Conservation (phyloP, 371 early-diverging fungal species). For the Syncephalastrum monosporum region DNA sequence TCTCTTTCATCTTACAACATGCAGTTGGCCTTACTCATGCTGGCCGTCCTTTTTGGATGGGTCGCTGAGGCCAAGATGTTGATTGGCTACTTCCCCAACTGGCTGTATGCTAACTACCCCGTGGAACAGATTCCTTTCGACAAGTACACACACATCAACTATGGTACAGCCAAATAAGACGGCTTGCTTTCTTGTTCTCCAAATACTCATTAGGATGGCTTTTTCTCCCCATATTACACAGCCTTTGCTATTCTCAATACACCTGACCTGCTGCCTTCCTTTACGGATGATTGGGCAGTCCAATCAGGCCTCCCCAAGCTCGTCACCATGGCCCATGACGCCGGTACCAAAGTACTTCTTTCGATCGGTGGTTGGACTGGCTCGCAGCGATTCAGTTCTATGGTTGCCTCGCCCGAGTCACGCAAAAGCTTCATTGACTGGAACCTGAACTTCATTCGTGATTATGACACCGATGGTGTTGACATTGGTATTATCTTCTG, state of each 20-base stretch:
- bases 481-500: constrained; percentile 39
- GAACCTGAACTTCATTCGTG: constrained; percentile 47
- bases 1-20: background rate
- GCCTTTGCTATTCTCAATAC: constrained; percentile 44
- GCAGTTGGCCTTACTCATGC: constrained; percentile 1
- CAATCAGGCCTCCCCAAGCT: constrained; percentile 41
- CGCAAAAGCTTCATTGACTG: constrained; percentile 60
- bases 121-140: constrained; percentile 40
- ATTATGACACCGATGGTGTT: constrained; percentile 53
- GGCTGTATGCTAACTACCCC: constrained; percentile 55
- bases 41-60: constrained; percentile 8
- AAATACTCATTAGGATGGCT: no score
- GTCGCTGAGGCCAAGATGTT: constrained; percentile 25
- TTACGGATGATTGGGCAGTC: constrained; percentile 49
- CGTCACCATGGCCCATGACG: constrained; percentile 50
- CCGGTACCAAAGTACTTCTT: constrained; percentile 62
- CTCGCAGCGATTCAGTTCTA: constrained; percentile 61
- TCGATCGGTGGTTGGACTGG: constrained; percentile 84
- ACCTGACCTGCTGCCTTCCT: constrained; percentile 34
- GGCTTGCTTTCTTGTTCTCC: background rate
- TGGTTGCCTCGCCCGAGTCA: constrained; percentile 38
- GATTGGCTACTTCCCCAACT: constrained; percentile 60
- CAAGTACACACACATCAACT: constrained; percentile 66
- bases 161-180: constrained; percentile 36
- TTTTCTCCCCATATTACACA: constrained; percentile 7